Evolutionary conservation across 495 filamentous ascomycete species (phyloP), one percentile per base, ranked within the genome.

Genomic region (Penicillium arizonense): DNA sequence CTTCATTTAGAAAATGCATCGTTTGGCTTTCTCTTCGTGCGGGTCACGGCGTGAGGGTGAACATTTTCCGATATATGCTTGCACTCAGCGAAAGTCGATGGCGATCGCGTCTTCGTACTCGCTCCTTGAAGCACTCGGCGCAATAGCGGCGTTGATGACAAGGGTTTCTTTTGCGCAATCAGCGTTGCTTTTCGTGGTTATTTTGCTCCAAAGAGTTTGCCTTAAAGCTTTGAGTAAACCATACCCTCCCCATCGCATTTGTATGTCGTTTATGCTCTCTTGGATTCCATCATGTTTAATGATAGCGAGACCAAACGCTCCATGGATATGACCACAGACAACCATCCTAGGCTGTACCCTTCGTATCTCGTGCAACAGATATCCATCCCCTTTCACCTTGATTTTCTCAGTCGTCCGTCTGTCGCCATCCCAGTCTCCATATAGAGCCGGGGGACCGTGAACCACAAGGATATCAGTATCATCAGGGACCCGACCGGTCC

Each of bases 271-370:
- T 6, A 33, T 41, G 3, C 18, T 16, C 5, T 51, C 47, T 45
- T 51, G 24, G 14, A 23, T 35, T 26, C 28, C 47, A 50, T 51
- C 16, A 32, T 56, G 53, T 35, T 42, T 21, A 14, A 56, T 56
- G 10, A 35, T 14, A 46, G 16, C 18, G 24, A 44, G 18, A n/a
- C 46, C 47, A 33, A 16, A 56, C 36, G 53, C 53, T 10, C 47
- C 53, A 41, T 91, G 87, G 7, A 88, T 74, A 63, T 91, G 88
- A 10, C 87, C 88, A 68, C 87, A 90, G 36, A 90, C 71, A 65
- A 90, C 87, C 37, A 91, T 67, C 24, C 68, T 72, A 10, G 88
- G 87, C 56, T 77, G 80, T 28, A 86, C 81, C 4, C 77, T 70
- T 81, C 84, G 85, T 26, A 89, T 63, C 39, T 88, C 86, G 13